Evolutionary conservation across 345 rosid species (phyloP).

Genomic region (Mangifera indica): DNA sequence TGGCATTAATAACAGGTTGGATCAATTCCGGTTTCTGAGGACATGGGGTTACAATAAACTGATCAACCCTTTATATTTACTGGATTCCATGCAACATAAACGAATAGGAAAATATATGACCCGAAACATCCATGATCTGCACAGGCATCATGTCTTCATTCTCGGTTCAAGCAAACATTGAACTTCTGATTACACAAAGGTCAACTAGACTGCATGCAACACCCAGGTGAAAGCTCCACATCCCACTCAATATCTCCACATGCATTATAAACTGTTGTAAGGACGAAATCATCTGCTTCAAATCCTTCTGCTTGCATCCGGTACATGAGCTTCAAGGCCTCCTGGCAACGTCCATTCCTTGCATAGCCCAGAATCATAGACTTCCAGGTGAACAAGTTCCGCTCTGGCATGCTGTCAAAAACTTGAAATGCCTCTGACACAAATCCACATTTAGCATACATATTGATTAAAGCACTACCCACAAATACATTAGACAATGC

Average conservation of each 20-base stretch:
- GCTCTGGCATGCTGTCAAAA: conserved; percentile 73
- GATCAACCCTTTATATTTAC: background rate
- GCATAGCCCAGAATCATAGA: conserved; percentile 83
- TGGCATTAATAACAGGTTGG: background rate
- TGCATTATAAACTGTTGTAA: conserved; percentile 52
- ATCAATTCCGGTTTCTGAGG: background rate
- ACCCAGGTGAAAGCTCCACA: conserved; percentile 32
- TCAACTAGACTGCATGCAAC: conserved; percentile 41
- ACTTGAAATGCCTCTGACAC: conserved; percentile 69
- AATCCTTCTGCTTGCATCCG: conserved; percentile 76
- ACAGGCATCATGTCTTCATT: background rate
- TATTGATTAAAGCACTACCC: conserved; percentile 75
- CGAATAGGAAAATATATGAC: too few species aligned
- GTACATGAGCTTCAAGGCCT: conserved; percentile 84
- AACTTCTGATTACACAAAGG: conserved; percentile 7
- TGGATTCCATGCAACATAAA: background rate
- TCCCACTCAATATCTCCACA: conserved; percentile 67
- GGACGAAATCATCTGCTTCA: conserved; percentile 68
- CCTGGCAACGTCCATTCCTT: conserved; percentile 63
- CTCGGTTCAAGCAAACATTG: background rate
- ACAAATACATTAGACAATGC: conserved; percentile 66
- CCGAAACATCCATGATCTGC: background rate
- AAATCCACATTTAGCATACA: conserved; percentile 85
- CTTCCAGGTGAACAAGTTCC: conserved; percentile 74
- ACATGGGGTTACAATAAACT: background rate